These are phyloP conservation scores for Wickerhamiella musiphila DNA, from an alignment of 805 yeast species.

Conservation along the genomic window DNA sequence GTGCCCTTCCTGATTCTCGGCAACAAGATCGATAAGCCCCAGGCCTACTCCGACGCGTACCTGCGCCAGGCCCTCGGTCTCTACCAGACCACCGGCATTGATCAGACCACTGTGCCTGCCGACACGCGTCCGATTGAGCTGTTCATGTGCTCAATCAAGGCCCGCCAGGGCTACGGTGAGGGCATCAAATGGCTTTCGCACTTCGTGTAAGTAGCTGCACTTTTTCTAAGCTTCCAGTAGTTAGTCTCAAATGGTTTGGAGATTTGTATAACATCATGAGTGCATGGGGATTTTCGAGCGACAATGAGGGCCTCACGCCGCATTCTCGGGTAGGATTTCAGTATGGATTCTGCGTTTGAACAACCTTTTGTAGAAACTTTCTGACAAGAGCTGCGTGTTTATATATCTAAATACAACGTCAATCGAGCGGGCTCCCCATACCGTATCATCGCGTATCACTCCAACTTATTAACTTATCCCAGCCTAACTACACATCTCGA, in stretches of 20 bases:
- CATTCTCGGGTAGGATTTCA: too few relatives aligned
- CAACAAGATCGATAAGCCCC: slow-evolving; percentile 87
- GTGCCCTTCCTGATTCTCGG: slow-evolving; percentile 93
- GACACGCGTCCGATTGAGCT: slow-evolving; percentile 84
- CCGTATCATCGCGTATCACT: too few relatives aligned
- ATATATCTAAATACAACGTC: not conserved
- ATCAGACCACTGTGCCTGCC: slow-evolving; percentile 46
- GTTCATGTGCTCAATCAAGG: slow-evolving; percentile 93
- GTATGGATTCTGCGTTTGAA: too few relatives aligned
- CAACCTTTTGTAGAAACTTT: too few relatives aligned
- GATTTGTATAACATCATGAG: too few relatives aligned
- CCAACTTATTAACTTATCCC: too few relatives aligned
- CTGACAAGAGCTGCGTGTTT: not conserved
- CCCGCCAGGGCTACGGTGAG: slow-evolving; percentile 98
- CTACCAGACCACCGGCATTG: slow-evolving; percentile 81
- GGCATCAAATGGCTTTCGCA: slow-evolving; percentile 98
- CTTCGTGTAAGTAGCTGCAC: slow-evolving; percentile 74
- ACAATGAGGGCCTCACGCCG: too few relatives aligned
- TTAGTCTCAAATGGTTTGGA: too few relatives aligned
- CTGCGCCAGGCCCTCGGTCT: slow-evolving; percentile 79
- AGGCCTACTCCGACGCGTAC: slow-evolving; percentile 90
- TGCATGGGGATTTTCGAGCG: too few relatives aligned
- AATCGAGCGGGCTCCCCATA: too few relatives aligned
- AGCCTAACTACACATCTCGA: too few relatives aligned
- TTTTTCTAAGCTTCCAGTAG: too few relatives aligned